phyloP scores from a whole-genome alignment of 306 rosid genomes.

The Trichosanthes cucumerina region DNA sequence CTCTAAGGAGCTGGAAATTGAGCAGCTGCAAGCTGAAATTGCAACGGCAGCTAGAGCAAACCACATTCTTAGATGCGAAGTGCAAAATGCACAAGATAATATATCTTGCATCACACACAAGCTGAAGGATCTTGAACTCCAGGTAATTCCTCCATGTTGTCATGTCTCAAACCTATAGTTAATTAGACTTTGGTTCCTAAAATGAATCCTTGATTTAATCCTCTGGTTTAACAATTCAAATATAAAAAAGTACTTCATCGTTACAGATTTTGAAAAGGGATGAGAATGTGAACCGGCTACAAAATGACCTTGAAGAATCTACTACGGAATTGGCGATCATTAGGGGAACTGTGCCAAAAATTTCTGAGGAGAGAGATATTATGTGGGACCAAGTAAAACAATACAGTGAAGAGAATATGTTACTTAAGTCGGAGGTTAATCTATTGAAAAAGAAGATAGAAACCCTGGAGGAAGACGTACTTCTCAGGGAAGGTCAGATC shows the following conservation, averaged over 20 bases:
- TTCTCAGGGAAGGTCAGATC: conserved; percentile 86
- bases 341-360: conserved; percentile 52
- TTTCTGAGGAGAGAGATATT: conserved; percentile 64
- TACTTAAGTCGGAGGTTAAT: conserved; percentile 45
- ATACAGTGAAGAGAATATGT: conserved; percentile 69
- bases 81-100: conserved; percentile 65
- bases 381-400: conserved; percentile 81
- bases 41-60: conserved; percentile 87
- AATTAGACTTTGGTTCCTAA: neutral
- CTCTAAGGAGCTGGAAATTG: conserved; percentile 76
- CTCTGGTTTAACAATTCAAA: neutral
- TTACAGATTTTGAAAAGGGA: conserved; percentile 71
- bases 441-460: conserved; percentile 56
- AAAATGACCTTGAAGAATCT: conserved; percentile 56
- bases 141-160: conserved; percentile 32
- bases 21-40: conserved; percentile 84
- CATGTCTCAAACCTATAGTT: neutral
- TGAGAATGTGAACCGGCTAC: conserved; percentile 47
- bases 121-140: conserved; percentile 72
- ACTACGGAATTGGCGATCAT: conserved; percentile 44
- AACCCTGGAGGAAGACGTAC: conserved; percentile 68
- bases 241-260: neutral
- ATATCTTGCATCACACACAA: conserved; percentile 57
- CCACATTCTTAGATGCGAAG: conserved; percentile 71
- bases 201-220: neutral